These are phyloP conservation scores for Hypoxylon crocopeplum DNA, from an alignment of 495 filamentous ascomycete species.

Conservation along the genomic window DNA sequence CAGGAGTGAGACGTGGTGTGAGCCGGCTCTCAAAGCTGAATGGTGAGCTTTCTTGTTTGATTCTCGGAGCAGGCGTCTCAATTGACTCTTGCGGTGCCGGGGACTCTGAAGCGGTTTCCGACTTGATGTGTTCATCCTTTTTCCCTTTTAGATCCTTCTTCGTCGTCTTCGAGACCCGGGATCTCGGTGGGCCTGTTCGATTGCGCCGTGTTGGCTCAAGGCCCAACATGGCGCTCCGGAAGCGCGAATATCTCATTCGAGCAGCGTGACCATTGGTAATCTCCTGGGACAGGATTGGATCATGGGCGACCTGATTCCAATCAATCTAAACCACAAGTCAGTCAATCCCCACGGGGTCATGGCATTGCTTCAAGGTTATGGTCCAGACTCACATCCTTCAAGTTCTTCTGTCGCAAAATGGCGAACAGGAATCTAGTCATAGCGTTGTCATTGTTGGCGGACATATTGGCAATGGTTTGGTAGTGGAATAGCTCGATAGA, in stretches of 20 bases:
- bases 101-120: constrained; percentile 26
- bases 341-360: not conserved
- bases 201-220: constrained; percentile 50
- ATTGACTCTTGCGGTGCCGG: constrained; percentile 9
- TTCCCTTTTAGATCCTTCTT: constrained; percentile 48
- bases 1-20: constrained; percentile 39
- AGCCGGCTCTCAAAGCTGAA: constrained; percentile 30
- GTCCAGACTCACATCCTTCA: constrained; percentile 68
- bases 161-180: constrained; percentile 46
- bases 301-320: constrained; percentile 71
- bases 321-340: constrained; percentile 62
- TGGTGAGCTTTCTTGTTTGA: constrained; percentile 45
- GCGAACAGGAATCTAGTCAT: constrained; percentile 73
- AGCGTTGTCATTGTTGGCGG: constrained; percentile 55
- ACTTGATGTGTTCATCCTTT: constrained; percentile 40
- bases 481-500: constrained; percentile 10
- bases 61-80: constrained; percentile 29
- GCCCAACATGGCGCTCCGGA: constrained; percentile 55
- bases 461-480: constrained; percentile 43
- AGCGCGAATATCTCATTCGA: constrained; percentile 80
- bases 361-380: not conserved
- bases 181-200: constrained; percentile 44
- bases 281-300: constrained; percentile 56
- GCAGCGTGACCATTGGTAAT: constrained; percentile 84
- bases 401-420: constrained; percentile 76